These are phyloP conservation scores for Leucoagaricus sp. DNA, from an alignment of 1,284 basidiomycete genomes.

Conservation along the genomic window DNA sequence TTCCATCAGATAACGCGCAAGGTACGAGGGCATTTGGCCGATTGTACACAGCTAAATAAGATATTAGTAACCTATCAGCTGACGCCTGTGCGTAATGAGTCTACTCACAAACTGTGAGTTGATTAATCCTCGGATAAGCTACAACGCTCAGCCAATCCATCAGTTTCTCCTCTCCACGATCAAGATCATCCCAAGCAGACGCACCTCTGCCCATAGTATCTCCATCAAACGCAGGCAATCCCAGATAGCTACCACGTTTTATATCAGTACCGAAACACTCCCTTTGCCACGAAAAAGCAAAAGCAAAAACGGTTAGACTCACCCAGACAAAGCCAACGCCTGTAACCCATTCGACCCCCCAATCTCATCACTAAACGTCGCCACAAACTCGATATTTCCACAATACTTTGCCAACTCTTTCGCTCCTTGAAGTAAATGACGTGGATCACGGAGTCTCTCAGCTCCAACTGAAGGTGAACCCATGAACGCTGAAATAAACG, in stretches of 20 bases:
- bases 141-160: neutral
- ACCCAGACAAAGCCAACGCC: constrained; percentile 44
- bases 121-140: constrained; percentile 10
- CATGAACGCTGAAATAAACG: constrained; percentile 30
- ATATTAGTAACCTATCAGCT: neutral
- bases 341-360: constrained; percentile 58
- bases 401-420: constrained; percentile 31
- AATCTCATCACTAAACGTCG: constrained; percentile 43
- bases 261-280: neutral
- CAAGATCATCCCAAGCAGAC: constrained; percentile 15
- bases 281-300: too few species aligned
- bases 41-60: constrained; percentile 30
- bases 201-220: constrained; percentile 51
- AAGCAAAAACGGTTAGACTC: too few species aligned
- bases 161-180: neutral
- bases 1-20: constrained; percentile 46
- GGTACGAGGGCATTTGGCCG: constrained; percentile 41
- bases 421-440: constrained; percentile 28
- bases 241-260: constrained; percentile 23
- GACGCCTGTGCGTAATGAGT: neutral
- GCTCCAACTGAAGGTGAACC: constrained; percentile 42
- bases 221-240: constrained; percentile 43
- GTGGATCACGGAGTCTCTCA: constrained; percentile 36
- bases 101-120: constrained; percentile 1
- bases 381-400: constrained; percentile 23